These are phyloP conservation scores for Cyberlindnera subsufficiens DNA, from an alignment of 805 yeast genomes.

Conservation along the genomic window DNA sequence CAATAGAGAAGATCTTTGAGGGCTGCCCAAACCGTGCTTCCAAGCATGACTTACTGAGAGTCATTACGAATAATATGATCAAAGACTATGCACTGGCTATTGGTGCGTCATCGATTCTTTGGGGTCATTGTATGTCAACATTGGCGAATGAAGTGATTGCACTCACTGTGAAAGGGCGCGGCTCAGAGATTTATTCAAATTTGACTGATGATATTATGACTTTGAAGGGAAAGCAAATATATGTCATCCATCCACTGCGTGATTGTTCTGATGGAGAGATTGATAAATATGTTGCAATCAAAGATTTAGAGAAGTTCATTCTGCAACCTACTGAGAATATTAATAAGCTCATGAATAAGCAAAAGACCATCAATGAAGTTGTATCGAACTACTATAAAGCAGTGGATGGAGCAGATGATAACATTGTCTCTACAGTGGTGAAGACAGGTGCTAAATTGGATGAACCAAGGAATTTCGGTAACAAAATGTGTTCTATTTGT, in stretches of 20 bases:
- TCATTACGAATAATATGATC: constrained; percentile 43
- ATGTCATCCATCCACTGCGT: constrained; percentile 62
- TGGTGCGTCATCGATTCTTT: constrained; percentile 50
- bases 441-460: constrained; percentile 78
- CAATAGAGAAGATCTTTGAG: constrained; percentile 30
- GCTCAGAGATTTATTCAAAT: constrained; percentile 51
- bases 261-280: constrained; percentile 72
- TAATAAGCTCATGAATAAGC: constrained; percentile 45
- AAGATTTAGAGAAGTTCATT: constrained; percentile 11
- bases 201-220: constrained; percentile 39
- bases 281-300: constrained; percentile 43
- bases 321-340: constrained; percentile 14
- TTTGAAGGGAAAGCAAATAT: constrained; percentile 28
- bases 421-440: constrained; percentile 88
- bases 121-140: constrained; percentile 78
- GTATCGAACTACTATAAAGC: constrained; percentile 64
- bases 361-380: constrained; percentile 78
- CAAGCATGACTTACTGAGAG: constrained; percentile 51
- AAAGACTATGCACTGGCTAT: constrained; percentile 38
- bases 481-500: constrained; percentile 50
- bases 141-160: constrained; percentile 77
- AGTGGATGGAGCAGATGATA: constrained; percentile 76
- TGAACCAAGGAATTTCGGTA: constrained; percentile 32
- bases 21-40: constrained; percentile 51
- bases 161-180: constrained; percentile 82